Percentiles rank a stretch among this genome's conserved stretches.
These are phyloP conservation scores for Aspergillus japonicus DNA, from an alignment of 2,329 filamentous ascomycete species.

Conservation along the genomic window DNA sequence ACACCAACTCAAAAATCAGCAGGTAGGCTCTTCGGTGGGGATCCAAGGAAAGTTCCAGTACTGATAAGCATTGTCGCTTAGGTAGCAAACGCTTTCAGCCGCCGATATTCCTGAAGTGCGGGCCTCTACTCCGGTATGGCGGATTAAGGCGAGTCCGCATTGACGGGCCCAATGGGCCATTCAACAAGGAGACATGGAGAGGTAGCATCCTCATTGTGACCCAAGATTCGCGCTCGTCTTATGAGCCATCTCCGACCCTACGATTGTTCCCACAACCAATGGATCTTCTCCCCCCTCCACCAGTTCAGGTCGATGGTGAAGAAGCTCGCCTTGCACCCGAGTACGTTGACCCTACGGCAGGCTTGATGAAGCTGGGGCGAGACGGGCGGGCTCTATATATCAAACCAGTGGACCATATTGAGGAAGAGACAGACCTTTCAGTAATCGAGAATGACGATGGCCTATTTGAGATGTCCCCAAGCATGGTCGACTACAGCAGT, in stretches of 20 bases:
- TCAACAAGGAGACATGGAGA: constrained; percentile 80
- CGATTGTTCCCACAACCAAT: constrained; percentile 85
- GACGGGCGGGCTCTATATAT: constrained; percentile 86
- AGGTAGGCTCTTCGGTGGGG: constrained; percentile 21
- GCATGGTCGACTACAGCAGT: constrained; percentile 43
- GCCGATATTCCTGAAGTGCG: constrained; percentile 80
- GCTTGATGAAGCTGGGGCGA: constrained; percentile 79
- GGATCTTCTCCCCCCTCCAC: constrained; percentile 75
- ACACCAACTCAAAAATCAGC: constrained; percentile 33
- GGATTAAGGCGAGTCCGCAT: constrained; percentile 65
- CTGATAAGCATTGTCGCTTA: constrained; percentile 13
- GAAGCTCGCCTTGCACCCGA: constrained; percentile 64
- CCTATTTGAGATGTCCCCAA: constrained; percentile 68
- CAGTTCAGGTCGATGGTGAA: constrained; percentile 64
- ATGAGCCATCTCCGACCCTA: constrained; percentile 72
- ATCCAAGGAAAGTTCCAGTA: neutral
- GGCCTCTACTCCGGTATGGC: constrained; percentile 84
- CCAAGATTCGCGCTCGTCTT: constrained; percentile 76
- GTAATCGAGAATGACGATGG: constrained; percentile 76
- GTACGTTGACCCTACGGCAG: constrained; percentile 85
- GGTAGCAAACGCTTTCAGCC: constrained; percentile 72
- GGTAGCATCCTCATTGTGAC: constrained; percentile 97
- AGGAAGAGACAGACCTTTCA: constrained; percentile 76
- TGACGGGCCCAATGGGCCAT: constrained; percentile 32
- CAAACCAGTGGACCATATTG: constrained; percentile 80